Evolutionary conservation across 371 early-diverging fungal genomes (phyloP), one percentile per base, ranked within the genome.

Genomic region (Mortierella polycephala): DNA sequence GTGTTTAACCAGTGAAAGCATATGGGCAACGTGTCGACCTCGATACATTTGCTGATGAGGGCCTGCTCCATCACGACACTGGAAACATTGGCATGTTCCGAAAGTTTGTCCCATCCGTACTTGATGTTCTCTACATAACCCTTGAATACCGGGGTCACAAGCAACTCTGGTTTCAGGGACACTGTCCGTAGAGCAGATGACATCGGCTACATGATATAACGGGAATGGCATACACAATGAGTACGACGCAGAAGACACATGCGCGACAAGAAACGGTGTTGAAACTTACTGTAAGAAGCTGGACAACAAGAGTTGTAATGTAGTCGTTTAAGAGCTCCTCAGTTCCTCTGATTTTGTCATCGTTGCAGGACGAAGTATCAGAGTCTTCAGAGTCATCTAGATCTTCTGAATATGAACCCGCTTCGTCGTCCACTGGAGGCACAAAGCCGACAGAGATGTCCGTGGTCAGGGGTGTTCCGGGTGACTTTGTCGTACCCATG

Each of bases 11-110:
- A 79, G 41, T 79, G 79, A 44, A 89, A 67, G 46, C 84, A 87
- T 0, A 88, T 71, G 0, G 83, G 82, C 41, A 89, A 83, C 0
- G 85, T 83, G 40, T 89, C 89, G 23, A 83, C 75, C 68, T 89
- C 89, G 40, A 89, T 86, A 39, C 87, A 85, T 59, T 89, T 89
- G 71, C 84, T 83, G 71, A 87, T 85, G 42, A 89, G 60, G 0
- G 87, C 79, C 39, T 79, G 79, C 62, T 79, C 79, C 73, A 79
- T 72, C 39, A 79, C 79, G 2, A 79, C 79, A 20, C 73, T 79
- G 14, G 79, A 79, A 1, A 79, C 79, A 21, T 79, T 79, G 41
- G 79, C 79, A 46, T 79, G 79, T 18, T 79, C 79, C 20, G 79
- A 79, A 16, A 79, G 44, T 40, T 79, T 79, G 51, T 79, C 79